Evolutionary conservation across 2,329 filamentous ascomycete species (phyloP).

Genomic region (Epichloe gansuensis): DNA sequence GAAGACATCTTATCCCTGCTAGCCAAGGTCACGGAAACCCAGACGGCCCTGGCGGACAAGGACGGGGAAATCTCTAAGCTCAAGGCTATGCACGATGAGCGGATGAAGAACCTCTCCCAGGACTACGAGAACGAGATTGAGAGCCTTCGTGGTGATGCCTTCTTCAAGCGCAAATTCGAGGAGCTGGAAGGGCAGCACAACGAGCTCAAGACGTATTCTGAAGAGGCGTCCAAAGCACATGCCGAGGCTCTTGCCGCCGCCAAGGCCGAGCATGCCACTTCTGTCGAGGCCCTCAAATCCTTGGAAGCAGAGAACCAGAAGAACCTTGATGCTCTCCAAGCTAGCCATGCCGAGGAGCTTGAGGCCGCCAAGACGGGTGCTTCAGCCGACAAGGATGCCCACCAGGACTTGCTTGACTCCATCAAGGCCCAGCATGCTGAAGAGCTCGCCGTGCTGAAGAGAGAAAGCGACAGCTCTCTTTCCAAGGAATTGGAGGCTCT

Average conservation of each 20-base stretch:
- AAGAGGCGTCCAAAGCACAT: slow-evolving; percentile 26
- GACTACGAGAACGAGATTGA: slow-evolving; percentile 56
- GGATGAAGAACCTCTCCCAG: slow-evolving; percentile 43
- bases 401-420: slow-evolving; percentile 37
- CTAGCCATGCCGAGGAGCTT: slow-evolving; percentile 45
- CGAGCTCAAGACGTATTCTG: slow-evolving; percentile 29
- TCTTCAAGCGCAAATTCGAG: slow-evolving; percentile 51
- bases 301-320: slow-evolving; percentile 41
- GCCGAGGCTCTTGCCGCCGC: slow-evolving; percentile 28
- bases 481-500: slow-evolving; percentile 29
- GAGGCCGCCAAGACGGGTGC: slow-evolving; percentile 41
- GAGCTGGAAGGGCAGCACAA: slow-evolving; percentile 45
- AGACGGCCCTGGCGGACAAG: slow-evolving; percentile 33
- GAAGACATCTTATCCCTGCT: slow-evolving; percentile 29
- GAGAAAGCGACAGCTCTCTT: slow-evolving; percentile 27
- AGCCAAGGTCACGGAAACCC: slow-evolving; percentile 33
- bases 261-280: slow-evolving; percentile 30
- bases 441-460: slow-evolving; percentile 31
- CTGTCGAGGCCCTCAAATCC: slow-evolving; percentile 33
- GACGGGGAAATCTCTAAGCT: slow-evolving; percentile 37
- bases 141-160: slow-evolving; percentile 47
- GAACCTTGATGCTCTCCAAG: slow-evolving; percentile 40
- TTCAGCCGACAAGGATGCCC: slow-evolving; percentile 35
- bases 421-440: slow-evolving; percentile 42
- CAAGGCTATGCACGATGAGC: slow-evolving; percentile 42